Evolutionary conservation across 768 basidiomycete species (phyloP), one percentile per base, ranked within the genome.

Genomic region (Tulasnella sp.): DNA sequence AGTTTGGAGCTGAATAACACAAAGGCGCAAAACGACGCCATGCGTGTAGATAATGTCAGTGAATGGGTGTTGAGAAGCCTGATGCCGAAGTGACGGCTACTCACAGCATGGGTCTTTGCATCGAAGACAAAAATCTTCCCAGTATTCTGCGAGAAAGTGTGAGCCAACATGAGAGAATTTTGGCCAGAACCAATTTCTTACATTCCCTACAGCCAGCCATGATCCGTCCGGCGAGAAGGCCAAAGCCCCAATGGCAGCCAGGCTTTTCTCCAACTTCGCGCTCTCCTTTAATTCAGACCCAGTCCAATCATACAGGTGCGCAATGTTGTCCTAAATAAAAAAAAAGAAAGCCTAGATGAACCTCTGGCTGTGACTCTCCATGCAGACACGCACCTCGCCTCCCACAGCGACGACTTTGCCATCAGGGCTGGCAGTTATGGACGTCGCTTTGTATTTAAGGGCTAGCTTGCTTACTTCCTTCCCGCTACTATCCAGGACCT

Each of bases 121-220:
- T 95, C 92, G 85, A 92, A 95, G 24, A 98, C 88, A 31, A 92
- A 87, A 79, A 98, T 91, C 85, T 93, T 93, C 31, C 97, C 97
- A 44, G 89, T 90, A 3, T 94, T 92, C 95, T 97, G 82, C 28
- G 18, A 41, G n/a, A 77, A 18, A 16, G n/a, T 31, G 60, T 50
- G 14, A 79, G 48, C 40, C 8, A 74, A n/a, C 28, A 44, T 18
- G 0, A 4, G 41, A 28, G 2, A 9, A 28, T 3, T 42, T 41
- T 48, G 11, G 18, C n/a, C 37, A 16, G 20, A 18, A 76, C 20
- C 28, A 9, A 76, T 12, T 40, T 34, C 94, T 86, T 83, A 97
- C 96, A 86, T 98, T 96, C 73, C 97, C 97, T 8, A 92, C 89
- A 77, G 93, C 95, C 16, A 99, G 88, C 50, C 91, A 86, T 31